Evolutionary conservation across 2,329 filamentous ascomycete genomes (phyloP), one percentile per base, ranked within the genome.

Genomic region (Claviceps sp.): DNA sequence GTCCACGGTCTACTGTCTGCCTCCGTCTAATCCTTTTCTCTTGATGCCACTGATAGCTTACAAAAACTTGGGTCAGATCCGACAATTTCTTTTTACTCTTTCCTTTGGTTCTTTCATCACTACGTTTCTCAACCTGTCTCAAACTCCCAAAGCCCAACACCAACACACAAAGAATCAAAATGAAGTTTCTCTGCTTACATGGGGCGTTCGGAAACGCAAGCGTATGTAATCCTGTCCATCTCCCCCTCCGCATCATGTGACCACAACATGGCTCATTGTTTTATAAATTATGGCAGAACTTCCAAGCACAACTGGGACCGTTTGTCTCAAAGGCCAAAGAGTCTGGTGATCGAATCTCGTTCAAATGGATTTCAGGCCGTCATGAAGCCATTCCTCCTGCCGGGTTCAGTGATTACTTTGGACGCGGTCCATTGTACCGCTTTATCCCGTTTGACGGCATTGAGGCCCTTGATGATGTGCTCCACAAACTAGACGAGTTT

Each of bases 361-460:
- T 79, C 54, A 68, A 72, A 56, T 79, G 76, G 62, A 71, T 75
- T 51, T 66, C 79, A 47, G 77, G 75, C 3, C 71, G 71, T 16
- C 72, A 74, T 57, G 66, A 70, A 45, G 74, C 73, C 2, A 64
- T 66, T 1, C 76, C 77, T 4, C 77, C 77, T 0, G 61, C 70
- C 17, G 76, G 76, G 0, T 80, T 78, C 52, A 75, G 77, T 52
- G 70, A 76, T 46, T 80, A 76, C 61, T 80, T 80, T 59, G 77
- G 77, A 14, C 67, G 69, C 5, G 72, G 73, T 0, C 77, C 77
- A 7, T 73, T 78, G 56, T 79, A 71, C 61, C 72, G 77, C 34
- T 79, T 79, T 62, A 76, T 79, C 53, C 68, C 73, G 36, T 68
- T 68, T 48, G 68, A 73, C 29, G 71, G 71, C 52, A 63, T 68